Conservation (phyloP, 768 basidiomycete genomes). For the Punctularia strigosozonata region DNA sequence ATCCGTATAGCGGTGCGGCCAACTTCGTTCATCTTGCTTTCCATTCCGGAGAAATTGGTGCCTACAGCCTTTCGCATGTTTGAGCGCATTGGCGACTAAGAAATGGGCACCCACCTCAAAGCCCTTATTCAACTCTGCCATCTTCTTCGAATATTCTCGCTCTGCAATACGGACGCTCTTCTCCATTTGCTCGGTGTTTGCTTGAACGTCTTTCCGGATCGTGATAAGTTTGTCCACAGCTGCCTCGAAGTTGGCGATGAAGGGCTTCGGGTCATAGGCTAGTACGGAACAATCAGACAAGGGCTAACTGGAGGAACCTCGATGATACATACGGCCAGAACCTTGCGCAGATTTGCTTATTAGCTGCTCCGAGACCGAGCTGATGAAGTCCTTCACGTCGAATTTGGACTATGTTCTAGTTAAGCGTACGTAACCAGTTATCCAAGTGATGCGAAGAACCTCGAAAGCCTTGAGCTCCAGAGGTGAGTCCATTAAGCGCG, state of each 20-base stretch:
- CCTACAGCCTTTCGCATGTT: constrained; percentile 59
- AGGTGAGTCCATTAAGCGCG: constrained; percentile 39
- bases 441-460: constrained; percentile 19
- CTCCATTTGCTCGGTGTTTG: constrained; percentile 86
- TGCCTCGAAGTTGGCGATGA: constrained; percentile 84
- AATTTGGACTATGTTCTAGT: constrained; percentile 58
- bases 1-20: constrained; percentile 91
- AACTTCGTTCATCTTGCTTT: constrained; percentile 84
- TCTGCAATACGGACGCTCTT: constrained; percentile 82
- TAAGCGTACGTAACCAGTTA: not conserved
- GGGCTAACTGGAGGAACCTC: not conserved
- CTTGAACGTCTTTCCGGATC: constrained; percentile 82
- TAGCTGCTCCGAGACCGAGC: constrained; percentile 75
- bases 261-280: constrained; percentile 95
- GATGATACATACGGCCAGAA: constrained; percentile 59
- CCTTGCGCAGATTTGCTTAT: constrained; percentile 77
- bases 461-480: constrained; percentile 44
- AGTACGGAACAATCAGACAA: constrained; percentile 4
- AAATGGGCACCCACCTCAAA: constrained; percentile 62
- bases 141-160: constrained; percentile 87
- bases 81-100: constrained; percentile 1
- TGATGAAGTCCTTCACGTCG: constrained; percentile 84
- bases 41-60: constrained; percentile 81
- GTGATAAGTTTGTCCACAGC: constrained; percentile 83
- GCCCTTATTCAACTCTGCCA: constrained; percentile 84